Percentiles rank a stretch among this genome's conserved stretches.
These are phyloP conservation scores for Fraxinus baroniana DNA, from an alignment of 305 asterid genomes.

Conservation along the genomic window DNA sequence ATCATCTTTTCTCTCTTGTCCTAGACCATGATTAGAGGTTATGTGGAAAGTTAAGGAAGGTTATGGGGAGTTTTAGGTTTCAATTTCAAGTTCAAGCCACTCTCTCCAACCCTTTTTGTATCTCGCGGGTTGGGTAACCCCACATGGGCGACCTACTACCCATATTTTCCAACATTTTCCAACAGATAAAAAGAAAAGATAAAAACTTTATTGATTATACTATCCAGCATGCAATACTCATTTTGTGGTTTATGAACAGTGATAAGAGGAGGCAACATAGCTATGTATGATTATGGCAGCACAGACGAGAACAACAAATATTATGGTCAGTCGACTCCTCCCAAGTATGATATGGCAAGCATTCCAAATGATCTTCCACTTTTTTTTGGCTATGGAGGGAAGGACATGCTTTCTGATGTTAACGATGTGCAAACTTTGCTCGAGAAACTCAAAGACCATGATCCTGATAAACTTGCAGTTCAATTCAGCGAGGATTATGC, in stretches of 20 bases:
- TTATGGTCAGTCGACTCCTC: conserved; percentile 66
- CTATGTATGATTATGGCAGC: conserved; percentile 61
- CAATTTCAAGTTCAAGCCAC: background rate
- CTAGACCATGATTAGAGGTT: background rate
- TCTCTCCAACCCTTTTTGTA: background rate
- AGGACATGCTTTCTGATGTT: conserved; percentile 60
- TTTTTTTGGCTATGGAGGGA: conserved; percentile 63
- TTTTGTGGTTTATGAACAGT: conserved; percentile 29
- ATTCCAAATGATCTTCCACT: conserved; percentile 59
- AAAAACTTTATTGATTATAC: too few relatives aligned
- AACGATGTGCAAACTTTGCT: conserved; percentile 53
- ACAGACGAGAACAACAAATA: conserved; percentile 48
- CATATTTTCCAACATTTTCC: background rate
- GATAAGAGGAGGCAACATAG: conserved; percentile 60
- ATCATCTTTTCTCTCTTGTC: background rate
- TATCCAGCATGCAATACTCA: background rate
- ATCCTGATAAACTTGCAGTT: conserved; percentile 50
- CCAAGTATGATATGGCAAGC: conserved; percentile 46
- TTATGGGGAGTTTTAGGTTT: background rate
- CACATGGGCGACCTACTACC: background rate
- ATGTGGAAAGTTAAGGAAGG: background rate
- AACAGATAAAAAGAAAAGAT: background rate
- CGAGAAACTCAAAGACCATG: conserved; percentile 37
- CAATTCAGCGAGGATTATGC: conserved; percentile 54
- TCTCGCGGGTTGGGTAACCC: background rate